Base-by-base conservation (phyloP, 1,284 basidiomycete species). In the Cystobasidium slooffiae region DNA sequence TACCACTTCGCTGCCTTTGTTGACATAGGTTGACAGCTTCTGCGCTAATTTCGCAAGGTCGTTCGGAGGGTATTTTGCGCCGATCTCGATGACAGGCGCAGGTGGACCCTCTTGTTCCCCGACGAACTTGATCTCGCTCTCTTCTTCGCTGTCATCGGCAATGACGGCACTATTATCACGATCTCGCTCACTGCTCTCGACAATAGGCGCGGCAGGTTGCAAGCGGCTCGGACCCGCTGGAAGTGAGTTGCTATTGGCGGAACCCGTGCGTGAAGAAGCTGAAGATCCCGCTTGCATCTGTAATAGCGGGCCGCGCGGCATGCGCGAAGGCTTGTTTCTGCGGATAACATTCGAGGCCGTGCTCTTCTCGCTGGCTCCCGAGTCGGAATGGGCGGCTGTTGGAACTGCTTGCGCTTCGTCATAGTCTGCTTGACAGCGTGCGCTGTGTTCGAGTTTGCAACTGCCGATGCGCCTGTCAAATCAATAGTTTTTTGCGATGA, bases 81-180 rank as follows among this genome's bases (percentile, higher is more conserved):
- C 62, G 9, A 31, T 24, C 37, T 31, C 7, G 1, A 51, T 52
- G 16, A 63, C 20, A 49, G 49, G 20, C 22, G 62, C 20, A 49
- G 49, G 20, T n/a, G 62, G 46, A 22, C 20, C 41, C 2, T 49
- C 46, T 10, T 22, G 7, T 22, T 49, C 20, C 10, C n/a, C 62
- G 1, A 65, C 62, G 31, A 65, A 65, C 20, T 65, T 46, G 47
- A 65, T 51, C 22, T 65, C 46, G 47, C 62, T 65, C 24, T 65
- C 62, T 7, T 16, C n/a, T 7, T 16, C n/a, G 24, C 12, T 22
- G 51, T 51, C 49, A 31, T 16, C 39, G 62, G 20, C 44, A 1
- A 6, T 31, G 12, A 22, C 16, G n/a, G 14, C n/a, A 56, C 16
- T 2, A 4, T 14, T 56, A 22, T 22, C 44, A 20, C 44, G 10